phyloP scores from a whole-genome alignment of 441 rosid species.

The Omphalea diandra region DNA sequence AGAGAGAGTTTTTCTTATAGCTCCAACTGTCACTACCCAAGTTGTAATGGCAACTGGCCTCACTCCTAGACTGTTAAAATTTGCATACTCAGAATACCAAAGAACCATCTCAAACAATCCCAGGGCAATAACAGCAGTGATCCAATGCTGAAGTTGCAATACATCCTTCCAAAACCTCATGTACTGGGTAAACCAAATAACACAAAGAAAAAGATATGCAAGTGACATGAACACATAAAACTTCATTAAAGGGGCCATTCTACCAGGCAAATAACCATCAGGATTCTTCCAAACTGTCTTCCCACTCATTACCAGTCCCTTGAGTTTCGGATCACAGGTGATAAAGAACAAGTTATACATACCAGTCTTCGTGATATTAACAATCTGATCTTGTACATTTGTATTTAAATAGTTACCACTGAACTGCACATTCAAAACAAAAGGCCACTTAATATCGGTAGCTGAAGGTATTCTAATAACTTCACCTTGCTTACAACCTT shows the following conservation, averaged over 20 bases:
- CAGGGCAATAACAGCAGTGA: constrained; percentile 65
- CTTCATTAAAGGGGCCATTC: constrained; percentile 94
- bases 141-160: constrained; percentile 89
- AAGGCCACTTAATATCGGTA: constrained; percentile 72
- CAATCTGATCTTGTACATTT: constrained; percentile 41
- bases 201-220: constrained; percentile 63
- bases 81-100: constrained; percentile 82
- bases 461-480: constrained; percentile 81
- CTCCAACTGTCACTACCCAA: constrained; percentile 92
- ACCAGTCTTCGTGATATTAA: constrained; percentile 65
- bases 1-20: constrained; percentile 68
- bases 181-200: constrained; percentile 79
- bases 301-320: constrained; percentile 76
- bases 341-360: constrained; percentile 91
- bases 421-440: constrained; percentile 61
- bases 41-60: constrained; percentile 80
- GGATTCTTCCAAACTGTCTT: constrained; percentile 96
- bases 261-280: constrained; percentile 85
- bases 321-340: constrained; percentile 79
- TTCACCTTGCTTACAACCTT: constrained; percentile 92
- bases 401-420: constrained; percentile 44
- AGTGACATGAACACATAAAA: constrained; percentile 74
- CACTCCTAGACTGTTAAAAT: constrained; percentile 71
- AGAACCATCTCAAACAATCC: constrained; percentile 90
- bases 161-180: constrained; percentile 78